Percentiles rank a stretch among this genome's conserved stretches.
These are phyloP conservation scores for Ilyonectria sp. DNA, from an alignment of 2,329 filamentous ascomycete species.

Conservation along the genomic window DNA sequence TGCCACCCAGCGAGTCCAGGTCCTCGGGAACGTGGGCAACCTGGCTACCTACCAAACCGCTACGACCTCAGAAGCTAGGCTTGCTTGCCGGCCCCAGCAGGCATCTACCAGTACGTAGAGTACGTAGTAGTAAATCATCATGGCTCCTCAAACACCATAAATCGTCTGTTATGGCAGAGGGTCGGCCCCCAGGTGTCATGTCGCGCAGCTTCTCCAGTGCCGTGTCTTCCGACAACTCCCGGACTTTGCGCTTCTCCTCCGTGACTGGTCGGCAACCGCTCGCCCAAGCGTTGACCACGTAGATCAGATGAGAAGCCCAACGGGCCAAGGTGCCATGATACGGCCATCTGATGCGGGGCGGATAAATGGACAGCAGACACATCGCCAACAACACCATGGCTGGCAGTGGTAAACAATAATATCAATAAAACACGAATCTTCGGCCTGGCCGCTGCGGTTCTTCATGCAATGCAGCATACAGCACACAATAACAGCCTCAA, in stretches of 20 bases:
- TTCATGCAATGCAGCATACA: constrained; percentile 10
- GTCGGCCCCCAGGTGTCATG: background rate
- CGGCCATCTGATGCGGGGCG: constrained; percentile 4
- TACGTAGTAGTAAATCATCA: constrained; percentile 2
- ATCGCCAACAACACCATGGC: background rate
- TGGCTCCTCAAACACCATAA: constrained; percentile 3
- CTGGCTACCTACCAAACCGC: constrained; percentile 21
- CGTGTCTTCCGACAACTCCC: constrained; percentile 11
- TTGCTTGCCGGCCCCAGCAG: background rate
- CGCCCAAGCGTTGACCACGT: constrained; percentile 11
- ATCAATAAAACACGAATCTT: constrained; percentile 8
- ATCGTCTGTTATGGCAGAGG: background rate
- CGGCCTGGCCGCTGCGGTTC: constrained; percentile 24
- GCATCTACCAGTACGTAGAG: background rate
- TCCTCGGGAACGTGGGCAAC: constrained; percentile 22
- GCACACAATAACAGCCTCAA: constrained; percentile 1
- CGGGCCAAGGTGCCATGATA: background rate
- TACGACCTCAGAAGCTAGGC: background rate
- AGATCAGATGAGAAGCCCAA: background rate
- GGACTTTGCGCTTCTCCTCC: constrained; percentile 10
- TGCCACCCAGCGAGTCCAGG: constrained; percentile 1
- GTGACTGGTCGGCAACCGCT: constrained; percentile 2
- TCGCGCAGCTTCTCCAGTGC: constrained; percentile 5
- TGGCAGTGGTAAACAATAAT: background rate
- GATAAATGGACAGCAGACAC: constrained; percentile 7